Conservation (phyloP, 2,329 filamentous ascomycete species). For the Trichoderma sp. region DNA sequence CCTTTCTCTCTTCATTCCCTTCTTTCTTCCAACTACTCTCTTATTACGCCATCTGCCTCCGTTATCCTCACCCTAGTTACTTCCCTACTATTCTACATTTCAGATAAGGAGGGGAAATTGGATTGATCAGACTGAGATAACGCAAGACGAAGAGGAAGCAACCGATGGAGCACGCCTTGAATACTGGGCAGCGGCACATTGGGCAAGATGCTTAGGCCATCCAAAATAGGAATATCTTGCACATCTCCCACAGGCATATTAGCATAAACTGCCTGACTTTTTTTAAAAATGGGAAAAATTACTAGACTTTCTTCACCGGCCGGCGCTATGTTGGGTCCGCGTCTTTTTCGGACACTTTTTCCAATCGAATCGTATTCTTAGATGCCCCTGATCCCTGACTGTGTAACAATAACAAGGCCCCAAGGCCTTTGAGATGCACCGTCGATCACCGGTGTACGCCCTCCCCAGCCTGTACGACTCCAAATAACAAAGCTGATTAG, state of each 20-base stretch:
- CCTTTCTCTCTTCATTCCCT: not conserved
- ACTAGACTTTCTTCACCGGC: conserved; percentile 11
- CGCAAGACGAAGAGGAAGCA: not conserved
- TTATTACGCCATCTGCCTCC: not conserved
- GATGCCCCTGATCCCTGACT: not conserved
- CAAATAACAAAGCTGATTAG: not conserved
- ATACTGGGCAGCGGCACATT: not conserved
- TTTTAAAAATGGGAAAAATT: not conserved
- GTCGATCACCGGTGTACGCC: not conserved
- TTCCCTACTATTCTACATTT: no score
- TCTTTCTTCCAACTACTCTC: not conserved
- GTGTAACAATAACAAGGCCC: not conserved
- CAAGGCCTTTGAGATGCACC: not conserved
- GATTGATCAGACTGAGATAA: not conserved
- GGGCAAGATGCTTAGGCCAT: not conserved
- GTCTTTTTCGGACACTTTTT: conserved; percentile 1
- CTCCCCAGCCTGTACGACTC: not conserved
- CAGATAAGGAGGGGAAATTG: not conserved
- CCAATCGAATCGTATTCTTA: not conserved
- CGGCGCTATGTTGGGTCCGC: not conserved
- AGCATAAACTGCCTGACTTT: not conserved
- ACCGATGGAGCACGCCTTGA: not conserved
- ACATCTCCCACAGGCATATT: not conserved
- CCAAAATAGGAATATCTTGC: not conserved
- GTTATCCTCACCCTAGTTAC: not conserved